Evolutionary conservation across 2,329 filamentous ascomycete species (phyloP).

Genomic region (Penicillium oxalicum): DNA sequence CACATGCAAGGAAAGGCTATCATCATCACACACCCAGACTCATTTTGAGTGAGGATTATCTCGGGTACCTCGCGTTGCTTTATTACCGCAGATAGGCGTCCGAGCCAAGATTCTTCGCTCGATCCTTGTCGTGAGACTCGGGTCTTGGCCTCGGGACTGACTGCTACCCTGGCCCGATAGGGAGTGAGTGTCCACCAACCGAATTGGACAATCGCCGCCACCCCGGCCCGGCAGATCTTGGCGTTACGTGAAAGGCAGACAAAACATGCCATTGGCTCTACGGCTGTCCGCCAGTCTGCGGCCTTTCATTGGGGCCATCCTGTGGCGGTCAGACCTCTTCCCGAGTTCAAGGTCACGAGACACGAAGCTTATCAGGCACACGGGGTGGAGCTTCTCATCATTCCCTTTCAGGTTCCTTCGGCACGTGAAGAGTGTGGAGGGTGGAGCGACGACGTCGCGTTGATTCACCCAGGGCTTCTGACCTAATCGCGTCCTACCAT

Average conservation of each 20-base stretch:
- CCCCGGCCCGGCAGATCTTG: constrained; percentile 1
- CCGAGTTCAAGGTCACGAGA: background rate
- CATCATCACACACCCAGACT: too few relatives aligned
- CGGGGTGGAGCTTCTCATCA: too few relatives aligned
- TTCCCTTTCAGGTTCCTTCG: background rate
- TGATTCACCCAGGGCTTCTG: too few relatives aligned
- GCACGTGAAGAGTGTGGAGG: too few relatives aligned
- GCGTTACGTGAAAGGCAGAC: background rate
- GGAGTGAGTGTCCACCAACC: background rate
- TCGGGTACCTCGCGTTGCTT: too few relatives aligned
- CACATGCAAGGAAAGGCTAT: too few relatives aligned
- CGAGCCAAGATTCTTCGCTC: background rate
- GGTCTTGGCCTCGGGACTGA: background rate
- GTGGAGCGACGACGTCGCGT: too few relatives aligned
- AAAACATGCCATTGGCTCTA: background rate
- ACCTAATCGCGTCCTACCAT: too few relatives aligned
- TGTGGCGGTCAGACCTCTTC: background rate
- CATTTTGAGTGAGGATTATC: too few relatives aligned
- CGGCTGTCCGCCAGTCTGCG: too few relatives aligned
- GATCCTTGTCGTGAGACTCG: background rate
- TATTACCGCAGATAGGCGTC: background rate
- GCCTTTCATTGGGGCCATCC: too few relatives aligned
- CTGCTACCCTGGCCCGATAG: background rate
- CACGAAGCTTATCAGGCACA: too few relatives aligned
- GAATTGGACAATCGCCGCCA: constrained; percentile 1